Percentiles rank a stretch among this genome's conserved stretches.
phyloP scores from a whole-genome alignment of 192 early-diverging fungal genomes.

The Coemansia umbellata region DNA sequence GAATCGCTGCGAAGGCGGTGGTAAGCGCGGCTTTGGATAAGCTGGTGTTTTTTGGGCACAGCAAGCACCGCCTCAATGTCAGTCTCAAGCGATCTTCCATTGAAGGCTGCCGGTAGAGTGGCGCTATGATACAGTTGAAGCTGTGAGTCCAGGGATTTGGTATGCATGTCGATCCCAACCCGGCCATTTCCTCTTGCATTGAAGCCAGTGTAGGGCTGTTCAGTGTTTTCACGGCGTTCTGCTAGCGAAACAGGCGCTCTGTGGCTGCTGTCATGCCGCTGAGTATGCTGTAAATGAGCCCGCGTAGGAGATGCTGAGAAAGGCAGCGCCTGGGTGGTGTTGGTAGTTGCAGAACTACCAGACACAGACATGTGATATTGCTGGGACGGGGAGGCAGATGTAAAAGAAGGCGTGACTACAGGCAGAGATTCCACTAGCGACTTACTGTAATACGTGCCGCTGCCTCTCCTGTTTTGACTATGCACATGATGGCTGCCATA shows the following conservation, averaged over 20 bases:
- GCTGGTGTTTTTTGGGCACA: slow-evolving; percentile 20
- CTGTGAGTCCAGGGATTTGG: not conserved
- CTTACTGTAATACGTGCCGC: slow-evolving; percentile 2
- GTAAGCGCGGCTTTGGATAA: slow-evolving; percentile 29
- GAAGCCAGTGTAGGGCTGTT: no score
- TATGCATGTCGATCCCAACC: not conserved
- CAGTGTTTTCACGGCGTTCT: no score
- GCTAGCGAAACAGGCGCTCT: no score
- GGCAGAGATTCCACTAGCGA: slow-evolving; percentile 2
- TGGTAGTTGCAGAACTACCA: no score
- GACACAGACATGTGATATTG: not conserved
- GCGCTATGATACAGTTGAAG: not conserved
- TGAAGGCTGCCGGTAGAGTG: not conserved
- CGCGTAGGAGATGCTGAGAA: not conserved
- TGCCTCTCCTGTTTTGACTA: not conserved
- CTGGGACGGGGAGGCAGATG: not conserved
- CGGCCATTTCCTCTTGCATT: not conserved
- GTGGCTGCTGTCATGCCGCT: no score
- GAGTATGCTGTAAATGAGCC: not conserved
- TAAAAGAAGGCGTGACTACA: not conserved
- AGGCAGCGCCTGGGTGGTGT: no score
- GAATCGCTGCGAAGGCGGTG: slow-evolving; percentile 31
- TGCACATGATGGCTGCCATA: not conserved
- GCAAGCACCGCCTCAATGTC: not conserved
- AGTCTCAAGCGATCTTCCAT: not conserved